Evolutionary conservation across 257 asterid species (phyloP).

Genomic region (Voacanga thouarsii): DNA sequence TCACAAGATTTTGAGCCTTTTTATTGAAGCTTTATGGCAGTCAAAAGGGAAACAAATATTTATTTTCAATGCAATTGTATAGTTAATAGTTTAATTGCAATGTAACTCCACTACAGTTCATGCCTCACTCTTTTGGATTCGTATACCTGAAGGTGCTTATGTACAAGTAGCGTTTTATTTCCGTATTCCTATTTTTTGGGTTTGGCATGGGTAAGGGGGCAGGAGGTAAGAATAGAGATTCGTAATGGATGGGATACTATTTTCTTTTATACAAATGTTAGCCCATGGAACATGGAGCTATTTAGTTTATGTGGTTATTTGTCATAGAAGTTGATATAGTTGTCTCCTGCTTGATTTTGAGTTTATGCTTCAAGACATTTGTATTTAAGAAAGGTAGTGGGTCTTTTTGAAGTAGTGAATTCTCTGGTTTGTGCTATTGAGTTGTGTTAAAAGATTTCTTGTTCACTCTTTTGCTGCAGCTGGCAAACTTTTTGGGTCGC

Average conservation of each 20-base stretch:
- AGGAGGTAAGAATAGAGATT: neutral
- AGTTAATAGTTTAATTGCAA: too few relatives aligned
- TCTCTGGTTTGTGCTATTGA: conserved; percentile 1
- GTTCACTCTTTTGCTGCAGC: conserved; percentile 42
- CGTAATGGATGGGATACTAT: neutral
- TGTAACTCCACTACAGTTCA: neutral
- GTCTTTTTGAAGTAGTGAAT: neutral
- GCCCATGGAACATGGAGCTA: neutral
- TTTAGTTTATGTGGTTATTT: neutral
- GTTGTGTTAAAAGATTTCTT: conserved; percentile 9
- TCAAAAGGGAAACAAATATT: neutral
- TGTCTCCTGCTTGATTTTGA: neutral
- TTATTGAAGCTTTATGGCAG: neutral
- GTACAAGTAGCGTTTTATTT: neutral
- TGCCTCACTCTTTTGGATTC: neutral
- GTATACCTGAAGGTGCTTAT: neutral
- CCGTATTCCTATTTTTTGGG: neutral
- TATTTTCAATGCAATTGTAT: neutral
- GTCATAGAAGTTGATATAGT: neutral
- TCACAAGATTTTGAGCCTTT: neutral
- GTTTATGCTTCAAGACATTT: neutral
- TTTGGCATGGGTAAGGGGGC: neutral
- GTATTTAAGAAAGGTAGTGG: neutral
- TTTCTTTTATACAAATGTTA: neutral
- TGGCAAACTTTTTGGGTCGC: conserved; percentile 77